Base-by-base conservation (phyloP, 345 rosid species). In the Cardamine resedifolia region DNA sequence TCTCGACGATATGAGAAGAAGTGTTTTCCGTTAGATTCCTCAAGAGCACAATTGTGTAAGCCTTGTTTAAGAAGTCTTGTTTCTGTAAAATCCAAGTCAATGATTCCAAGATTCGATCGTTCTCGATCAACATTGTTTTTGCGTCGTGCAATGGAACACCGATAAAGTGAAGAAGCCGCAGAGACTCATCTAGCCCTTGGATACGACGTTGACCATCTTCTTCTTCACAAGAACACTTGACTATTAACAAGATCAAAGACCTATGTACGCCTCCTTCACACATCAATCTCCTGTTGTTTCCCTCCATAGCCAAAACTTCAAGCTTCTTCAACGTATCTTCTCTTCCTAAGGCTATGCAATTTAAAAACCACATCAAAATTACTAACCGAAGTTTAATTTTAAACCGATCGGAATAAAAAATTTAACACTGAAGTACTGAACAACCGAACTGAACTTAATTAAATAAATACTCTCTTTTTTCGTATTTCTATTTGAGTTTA, bases 221-320 rank as follows among this genome's bases (percentile, higher is more conserved):
- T 5, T 66, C 55, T 73, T 10, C 36, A 3, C 62, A 64, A 60
- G 68, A 78, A 48, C 83, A 83, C 1, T 72, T 58, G 18, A 79
- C 63, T 18, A 88, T 3, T 21, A 81, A 78, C 31, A 58, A 49
- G 10, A 87, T 38, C 62, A 90, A 33, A 14, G 77, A 80, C 71
- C 36, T 69, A 7, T 83, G 83, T 6, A 87, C 75, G 1, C 85
- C 89, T 15, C 71, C 84, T 34, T 90, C 88, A 4, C 48, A 70
- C 88, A 92, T 82, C 56, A 64, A 58, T 81, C 79, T 83, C 64
- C 85, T 51, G 63, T 87, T 85, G 5, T 86, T 86, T 20, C 77
- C 84, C 63, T 80, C 92, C 16, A 67, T 72, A 0, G 87, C 88
- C 1, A 88, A 71, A 12, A 63, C 23, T 63, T 90, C 88, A 53